Base-by-base conservation (phyloP, 2,329 filamentous ascomycete species). In the Monosporascus sp. region DNA sequence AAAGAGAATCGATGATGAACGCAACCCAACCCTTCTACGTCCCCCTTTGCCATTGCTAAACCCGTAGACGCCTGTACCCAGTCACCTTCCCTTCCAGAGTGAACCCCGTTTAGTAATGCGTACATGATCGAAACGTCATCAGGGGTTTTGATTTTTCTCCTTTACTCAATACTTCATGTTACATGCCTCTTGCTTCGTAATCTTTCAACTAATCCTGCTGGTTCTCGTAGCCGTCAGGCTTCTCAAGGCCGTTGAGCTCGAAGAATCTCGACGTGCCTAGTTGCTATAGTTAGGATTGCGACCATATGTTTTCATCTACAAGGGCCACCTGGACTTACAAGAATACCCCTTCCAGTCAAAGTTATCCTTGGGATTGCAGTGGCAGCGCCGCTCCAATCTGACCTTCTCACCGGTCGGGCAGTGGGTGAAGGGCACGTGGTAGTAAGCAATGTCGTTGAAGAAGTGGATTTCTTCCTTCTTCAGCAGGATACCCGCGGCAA, bases 281-380 rank as follows among this genome's bases (percentile, higher is more conserved):
- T 24, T 24, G 20, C 42, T 39, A 4, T 2, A 15, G 44, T 54
- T 54, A 60, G 52, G 49, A 48, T 65, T 56, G 62, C 60, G 49
- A 49, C 38, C 50, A 53, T 45, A 37, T 38, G 17, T 14, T 24
- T 42, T 5, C 45, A 46, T 42, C 37, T 6, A 20, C 6, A 39
- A 18, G 3, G 18, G 15, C 25, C 20, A 27, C 18, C 25, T n/a
- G 2, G 51, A 77, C 89, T 78, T 83, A 95, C 92, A 97, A 70
- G 90, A 96, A 71, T 97, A 97, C 50, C 89, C 89, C 73, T 96
- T 97, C 95, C 95, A 99, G 74, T 99, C 94, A 78, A 99, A 99
- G 77, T 99, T 99, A 55, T 97, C 89, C 66, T 87, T 86, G 7
- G 94, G 93, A 67, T 99, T 91, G 75, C 94, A 99, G 72, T 92